These are phyloP conservation scores for Fraxinus velutina DNA, from an alignment of 305 asterid species.

Conservation along the genomic window DNA sequence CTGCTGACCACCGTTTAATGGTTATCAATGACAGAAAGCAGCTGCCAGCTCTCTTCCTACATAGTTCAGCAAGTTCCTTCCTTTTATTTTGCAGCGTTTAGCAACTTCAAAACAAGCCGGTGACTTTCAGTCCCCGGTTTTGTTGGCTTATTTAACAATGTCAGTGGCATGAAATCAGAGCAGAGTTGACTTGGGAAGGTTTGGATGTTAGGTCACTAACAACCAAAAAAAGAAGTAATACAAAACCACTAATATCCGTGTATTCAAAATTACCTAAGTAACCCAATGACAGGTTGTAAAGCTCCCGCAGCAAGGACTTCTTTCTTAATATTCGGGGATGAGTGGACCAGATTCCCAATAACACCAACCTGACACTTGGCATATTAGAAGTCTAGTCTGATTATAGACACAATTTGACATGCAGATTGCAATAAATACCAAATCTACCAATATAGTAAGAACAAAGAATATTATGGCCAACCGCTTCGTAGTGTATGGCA, in stretches of 20 bases:
- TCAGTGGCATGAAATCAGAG: background rate
- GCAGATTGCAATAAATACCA: constrained; percentile 1
- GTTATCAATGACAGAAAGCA: background rate
- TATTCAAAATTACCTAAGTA: constrained; percentile 63
- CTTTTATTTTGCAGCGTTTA: background rate
- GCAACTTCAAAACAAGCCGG: background rate
- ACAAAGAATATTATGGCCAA: constrained; percentile 27
- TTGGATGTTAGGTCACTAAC: background rate
- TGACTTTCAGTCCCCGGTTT: background rate
- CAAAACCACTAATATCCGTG: background rate
- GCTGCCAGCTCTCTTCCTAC: background rate
- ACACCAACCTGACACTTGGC: constrained; percentile 68
- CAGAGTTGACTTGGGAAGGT: background rate
- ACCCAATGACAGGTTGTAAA: constrained; percentile 92
- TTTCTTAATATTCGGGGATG: constrained; percentile 94
- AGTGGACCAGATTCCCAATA: constrained; percentile 94
- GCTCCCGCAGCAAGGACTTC: constrained; percentile 98
- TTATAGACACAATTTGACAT: constrained; percentile 7
- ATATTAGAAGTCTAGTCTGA: constrained; percentile 16
- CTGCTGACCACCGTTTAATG: background rate
- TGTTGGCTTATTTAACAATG: background rate
- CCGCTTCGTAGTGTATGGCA: constrained; percentile 99
- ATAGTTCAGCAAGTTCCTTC: background rate
- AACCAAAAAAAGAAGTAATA: background rate
- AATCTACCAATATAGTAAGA: constrained; percentile 11